Conservation (phyloP, 1,284 basidiomycete genomes). For the Tilletiopsis washingtonensis region DNA sequence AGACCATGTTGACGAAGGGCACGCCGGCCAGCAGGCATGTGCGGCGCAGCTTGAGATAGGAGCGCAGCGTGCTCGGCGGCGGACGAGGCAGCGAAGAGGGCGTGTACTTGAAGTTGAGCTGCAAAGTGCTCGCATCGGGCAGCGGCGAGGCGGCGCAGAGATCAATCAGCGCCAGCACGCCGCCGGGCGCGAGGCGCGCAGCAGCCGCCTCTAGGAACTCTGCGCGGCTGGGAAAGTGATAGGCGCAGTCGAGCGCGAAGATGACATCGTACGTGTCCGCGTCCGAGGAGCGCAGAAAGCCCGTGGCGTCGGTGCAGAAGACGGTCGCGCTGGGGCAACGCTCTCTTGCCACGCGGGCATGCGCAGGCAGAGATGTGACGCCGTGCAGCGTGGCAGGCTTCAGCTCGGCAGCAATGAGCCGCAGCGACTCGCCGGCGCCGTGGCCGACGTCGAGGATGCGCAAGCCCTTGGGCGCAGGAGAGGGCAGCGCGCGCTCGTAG, state of each 20-base stretch:
- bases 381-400: slow-evolving; percentile 29
- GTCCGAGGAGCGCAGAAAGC: slow-evolving; percentile 1
- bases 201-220: slow-evolving; percentile 24
- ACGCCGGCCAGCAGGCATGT: slow-evolving; percentile 17
- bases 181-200: slow-evolving; percentile 20
- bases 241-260: slow-evolving; percentile 44
- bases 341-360: slow-evolving; percentile 20
- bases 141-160: slow-evolving; percentile 30
- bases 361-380: slow-evolving; percentile 28
- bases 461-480: slow-evolving; percentile 3
- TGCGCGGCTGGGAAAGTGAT: slow-evolving; percentile 33
- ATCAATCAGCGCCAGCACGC: slow-evolving; percentile 34
- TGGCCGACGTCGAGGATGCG: slow-evolving; percentile 40
- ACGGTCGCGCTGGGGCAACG: slow-evolving; percentile 4
- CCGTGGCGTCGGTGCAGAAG: too few relatives aligned
- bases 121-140: slow-evolving; percentile 9
- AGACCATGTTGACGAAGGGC: slow-evolving; percentile 18
- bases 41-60: slow-evolving; percentile 6
- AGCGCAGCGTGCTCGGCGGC: slow-evolving; percentile 1
- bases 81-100: background rate
- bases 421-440: slow-evolving; percentile 39
- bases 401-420: slow-evolving; percentile 17
- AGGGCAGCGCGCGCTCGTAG: slow-evolving; percentile 6
- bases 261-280: slow-evolving; percentile 35
- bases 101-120: background rate